Percentiles rank a stretch among this genome's conserved stretches.
These are phyloP conservation scores for Pilatotrama ljubarskyi DNA, from an alignment of 768 basidiomycete species.

Conservation along the genomic window DNA sequence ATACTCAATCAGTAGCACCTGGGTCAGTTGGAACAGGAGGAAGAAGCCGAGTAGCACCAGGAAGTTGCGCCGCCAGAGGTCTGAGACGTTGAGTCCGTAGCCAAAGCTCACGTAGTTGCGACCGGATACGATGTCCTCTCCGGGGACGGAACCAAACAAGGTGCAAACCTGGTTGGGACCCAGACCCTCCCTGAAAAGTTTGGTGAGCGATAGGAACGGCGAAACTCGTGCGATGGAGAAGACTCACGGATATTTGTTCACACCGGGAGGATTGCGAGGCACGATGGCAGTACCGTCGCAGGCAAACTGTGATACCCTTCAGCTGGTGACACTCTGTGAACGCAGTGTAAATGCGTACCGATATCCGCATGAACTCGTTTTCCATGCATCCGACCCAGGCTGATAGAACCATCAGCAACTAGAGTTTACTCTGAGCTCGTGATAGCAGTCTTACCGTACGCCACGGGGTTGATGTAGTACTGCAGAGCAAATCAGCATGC, in stretches of 20 bases:
- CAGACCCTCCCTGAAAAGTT: slow-evolving; percentile 42
- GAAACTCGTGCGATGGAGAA: slow-evolving; percentile 20
- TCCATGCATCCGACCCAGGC: slow-evolving; percentile 79
- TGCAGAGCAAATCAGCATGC: slow-evolving; percentile 24
- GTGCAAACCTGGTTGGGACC: slow-evolving; percentile 79
- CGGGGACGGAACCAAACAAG: slow-evolving; percentile 61
- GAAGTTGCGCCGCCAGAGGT: slow-evolving; percentile 70
- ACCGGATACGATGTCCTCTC: slow-evolving; percentile 58
- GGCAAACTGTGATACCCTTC: slow-evolving; percentile 41
- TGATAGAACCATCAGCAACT: slow-evolving; percentile 24
- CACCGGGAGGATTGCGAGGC: slow-evolving; percentile 59
- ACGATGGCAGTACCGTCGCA: slow-evolving; percentile 69
- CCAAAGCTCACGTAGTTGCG: slow-evolving; percentile 59
- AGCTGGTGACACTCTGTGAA: slow-evolving; percentile 5
- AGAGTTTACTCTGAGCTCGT: background rate
- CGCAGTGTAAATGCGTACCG: slow-evolving; percentile 42
- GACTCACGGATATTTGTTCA: slow-evolving; percentile 63
- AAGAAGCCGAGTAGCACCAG: slow-evolving; percentile 72
- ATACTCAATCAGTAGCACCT: slow-evolving; percentile 66
- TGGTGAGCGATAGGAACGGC: slow-evolving; percentile 17
- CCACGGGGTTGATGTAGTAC: slow-evolving; percentile 80
- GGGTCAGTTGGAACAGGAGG: slow-evolving; percentile 66
- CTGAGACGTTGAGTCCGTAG: slow-evolving; percentile 47
- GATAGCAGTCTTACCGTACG: slow-evolving; percentile 50
- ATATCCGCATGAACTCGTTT: slow-evolving; percentile 79